Evolutionary conservation across 2,329 filamentous ascomycete species (phyloP).

Genomic region (Pseudogymnoascus sp.): DNA sequence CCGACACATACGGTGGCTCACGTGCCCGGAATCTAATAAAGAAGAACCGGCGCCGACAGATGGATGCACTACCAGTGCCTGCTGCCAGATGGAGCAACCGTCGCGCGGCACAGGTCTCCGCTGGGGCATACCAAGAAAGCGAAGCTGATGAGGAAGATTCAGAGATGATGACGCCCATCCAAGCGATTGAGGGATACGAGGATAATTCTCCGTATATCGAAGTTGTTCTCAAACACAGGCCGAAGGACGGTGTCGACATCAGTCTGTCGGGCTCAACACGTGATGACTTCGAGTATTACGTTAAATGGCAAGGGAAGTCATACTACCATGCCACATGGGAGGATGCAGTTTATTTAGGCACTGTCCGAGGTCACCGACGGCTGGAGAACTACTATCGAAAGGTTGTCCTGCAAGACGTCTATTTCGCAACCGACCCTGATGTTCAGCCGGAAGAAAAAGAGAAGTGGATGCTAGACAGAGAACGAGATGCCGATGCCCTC

Average conservation of each 20-base stretch:
- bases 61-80: slow-evolving; percentile 58
- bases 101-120: slow-evolving; percentile 66
- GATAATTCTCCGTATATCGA: slow-evolving; percentile 84
- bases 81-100: slow-evolving; percentile 85
- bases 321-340: slow-evolving; percentile 97
- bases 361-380: slow-evolving; percentile 78
- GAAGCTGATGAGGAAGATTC: slow-evolving; percentile 58
- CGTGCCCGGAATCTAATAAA: slow-evolving; percentile 64
- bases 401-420: slow-evolving; percentile 70
- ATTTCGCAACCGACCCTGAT: slow-evolving; percentile 66
- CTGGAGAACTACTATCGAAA: slow-evolving; percentile 94
- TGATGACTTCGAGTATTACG: slow-evolving; percentile 81
- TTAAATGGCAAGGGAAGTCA: slow-evolving; percentile 96
- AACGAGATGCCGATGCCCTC: slow-evolving; percentile 80
- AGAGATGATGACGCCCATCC: slow-evolving; percentile 58
- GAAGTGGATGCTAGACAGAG: slow-evolving; percentile 91
- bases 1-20: slow-evolving; percentile 73
- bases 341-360: slow-evolving; percentile 63
- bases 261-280: slow-evolving; percentile 48
- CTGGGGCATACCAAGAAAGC: slow-evolving; percentile 59
- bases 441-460: slow-evolving; percentile 80
- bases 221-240: slow-evolving; percentile 78
- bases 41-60: slow-evolving; percentile 69
- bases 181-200: slow-evolving; percentile 64
- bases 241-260: slow-evolving; percentile 61